A percentile compares a stretch with the other conserved stretches of the same genome.
Conservation (phyloP, 257 asterid genomes). For the Capsicum pubescens region DNA sequence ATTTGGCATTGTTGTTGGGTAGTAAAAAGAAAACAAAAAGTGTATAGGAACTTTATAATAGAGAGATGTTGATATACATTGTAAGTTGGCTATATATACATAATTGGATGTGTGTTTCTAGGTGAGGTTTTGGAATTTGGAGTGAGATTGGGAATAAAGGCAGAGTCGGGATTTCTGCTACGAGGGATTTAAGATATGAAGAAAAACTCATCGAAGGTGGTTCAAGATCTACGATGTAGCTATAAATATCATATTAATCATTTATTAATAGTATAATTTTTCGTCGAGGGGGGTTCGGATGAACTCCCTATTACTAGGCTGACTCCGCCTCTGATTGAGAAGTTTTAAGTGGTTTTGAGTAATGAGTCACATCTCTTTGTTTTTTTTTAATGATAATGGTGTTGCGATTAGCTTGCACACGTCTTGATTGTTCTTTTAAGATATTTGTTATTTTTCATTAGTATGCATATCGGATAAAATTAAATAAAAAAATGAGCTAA, state of each 20-base stretch:
- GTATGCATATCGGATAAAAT: too few relatives aligned
- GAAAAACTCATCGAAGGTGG: too few relatives aligned
- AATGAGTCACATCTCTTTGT: not conserved
- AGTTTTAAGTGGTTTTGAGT: not conserved
- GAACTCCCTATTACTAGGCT: too few relatives aligned
- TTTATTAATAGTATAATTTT: too few relatives aligned
- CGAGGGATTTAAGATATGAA: too few relatives aligned
- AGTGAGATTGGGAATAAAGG: not conserved
- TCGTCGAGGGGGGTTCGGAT: too few relatives aligned
- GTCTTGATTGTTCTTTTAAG: not conserved
- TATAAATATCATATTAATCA: too few relatives aligned
- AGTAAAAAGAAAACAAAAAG: not conserved
- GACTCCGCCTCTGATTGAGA: too few relatives aligned
- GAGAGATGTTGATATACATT: conserved; percentile 30
- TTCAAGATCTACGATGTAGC: too few relatives aligned
- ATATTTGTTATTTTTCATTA: not conserved
- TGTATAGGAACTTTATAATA: not conserved
- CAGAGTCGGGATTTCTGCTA: too few relatives aligned
- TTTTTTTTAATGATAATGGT: not conserved
- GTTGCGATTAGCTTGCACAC: accelerated
- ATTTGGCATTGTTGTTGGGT: conserved; percentile 37
- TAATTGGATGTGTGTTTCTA: not conserved
- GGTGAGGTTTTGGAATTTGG: not conserved
- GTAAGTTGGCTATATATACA: conserved; percentile 36
- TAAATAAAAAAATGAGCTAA: too few relatives aligned